Percentiles rank a stretch among this genome's conserved stretches.
Evolutionary conservation across 1,284 basidiomycete genomes (phyloP).

Genomic region (Rhodotorula sp.): DNA sequence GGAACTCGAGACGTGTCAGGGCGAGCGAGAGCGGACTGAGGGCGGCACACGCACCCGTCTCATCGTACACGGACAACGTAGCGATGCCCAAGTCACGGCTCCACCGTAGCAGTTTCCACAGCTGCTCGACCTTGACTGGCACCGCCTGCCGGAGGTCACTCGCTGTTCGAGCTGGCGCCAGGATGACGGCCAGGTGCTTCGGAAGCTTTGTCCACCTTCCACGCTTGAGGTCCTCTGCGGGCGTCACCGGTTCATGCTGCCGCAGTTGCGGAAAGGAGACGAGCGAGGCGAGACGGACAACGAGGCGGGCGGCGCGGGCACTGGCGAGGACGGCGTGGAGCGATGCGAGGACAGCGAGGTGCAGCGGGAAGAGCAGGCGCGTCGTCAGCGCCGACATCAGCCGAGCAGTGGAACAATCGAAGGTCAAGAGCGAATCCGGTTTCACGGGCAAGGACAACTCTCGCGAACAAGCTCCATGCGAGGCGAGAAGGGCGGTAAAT

Average conservation of each 20-base stretch:
- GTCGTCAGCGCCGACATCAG: not conserved
- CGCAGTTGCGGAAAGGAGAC: not conserved
- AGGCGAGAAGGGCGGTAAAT: not conserved
- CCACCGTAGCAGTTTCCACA: slow-evolving; percentile 30
- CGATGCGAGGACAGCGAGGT: slow-evolving; percentile 29
- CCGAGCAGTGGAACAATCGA: not conserved
- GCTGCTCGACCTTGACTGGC: slow-evolving; percentile 1
- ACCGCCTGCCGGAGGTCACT: slow-evolving; percentile 3
- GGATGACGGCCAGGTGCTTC: slow-evolving; percentile 34
- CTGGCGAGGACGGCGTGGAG: slow-evolving; percentile 37
- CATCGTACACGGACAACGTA: slow-evolving; percentile 37
- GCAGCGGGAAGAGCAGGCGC: slow-evolving; percentile 24
- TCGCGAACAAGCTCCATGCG: not conserved
- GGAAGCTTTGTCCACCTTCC: slow-evolving; percentile 35
- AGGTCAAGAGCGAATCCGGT: not conserved
- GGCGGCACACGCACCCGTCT: slow-evolving; percentile 19
- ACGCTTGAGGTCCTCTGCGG: not conserved
- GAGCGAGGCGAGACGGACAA: slow-evolving; percentile 21
- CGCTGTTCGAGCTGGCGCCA: slow-evolving; percentile 20
- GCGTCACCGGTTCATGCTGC: not conserved
- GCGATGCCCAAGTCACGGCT: slow-evolving; percentile 23
- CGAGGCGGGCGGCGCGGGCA: slow-evolving; percentile 24
- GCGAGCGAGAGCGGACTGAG: too few species aligned
- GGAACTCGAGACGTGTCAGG: not conserved
- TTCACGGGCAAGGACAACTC: not conserved